A percentile compares a stretch with the other conserved stretches of the same genome.
These are phyloP conservation scores for Plicaturopsis crispa DNA, from an alignment of 768 basidiomycete species.

Conservation along the genomic window DNA sequence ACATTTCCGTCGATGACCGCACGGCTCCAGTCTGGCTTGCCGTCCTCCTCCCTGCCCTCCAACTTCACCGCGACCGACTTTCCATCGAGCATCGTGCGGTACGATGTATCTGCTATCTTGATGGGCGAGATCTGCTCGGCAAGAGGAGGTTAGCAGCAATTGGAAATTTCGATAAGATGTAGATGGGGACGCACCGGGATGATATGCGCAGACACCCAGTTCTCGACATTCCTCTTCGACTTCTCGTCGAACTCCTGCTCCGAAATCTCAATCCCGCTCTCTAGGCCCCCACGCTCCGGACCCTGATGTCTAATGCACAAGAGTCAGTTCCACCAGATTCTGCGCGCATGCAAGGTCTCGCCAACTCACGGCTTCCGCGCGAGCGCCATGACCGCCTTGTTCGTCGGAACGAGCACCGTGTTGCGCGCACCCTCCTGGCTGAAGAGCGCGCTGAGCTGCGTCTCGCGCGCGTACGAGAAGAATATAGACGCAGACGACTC, in stretches of 20 bases:
- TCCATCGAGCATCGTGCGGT: constrained; percentile 51
- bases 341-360: neutral
- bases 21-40: constrained; percentile 45
- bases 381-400: constrained; percentile 81
- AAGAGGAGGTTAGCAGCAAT: neutral
- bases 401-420: constrained; percentile 78
- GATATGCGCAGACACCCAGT: constrained; percentile 80
- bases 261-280: constrained; percentile 46
- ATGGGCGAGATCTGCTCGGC: constrained; percentile 27
- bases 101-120: constrained; percentile 33
- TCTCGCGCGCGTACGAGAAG: constrained; percentile 75
- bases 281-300: constrained; percentile 24
- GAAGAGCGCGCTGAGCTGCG: constrained; percentile 50
- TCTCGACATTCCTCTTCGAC: constrained; percentile 62
- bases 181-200: constrained; percentile 54
- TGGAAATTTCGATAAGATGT: neutral
- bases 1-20: constrained; percentile 50
- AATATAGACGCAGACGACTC: constrained; percentile 73
- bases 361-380: constrained; percentile 70
- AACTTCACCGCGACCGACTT: constrained; percentile 50
- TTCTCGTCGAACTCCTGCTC: constrained; percentile 58
- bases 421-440: constrained; percentile 18
- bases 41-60: constrained; percentile 23
- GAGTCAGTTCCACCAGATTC: constrained; percentile 1
- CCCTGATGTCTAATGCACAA: constrained; percentile 49